Base-by-base conservation (phyloP, 306 rosid genomes). In the Vachellia pachyceras region DNA sequence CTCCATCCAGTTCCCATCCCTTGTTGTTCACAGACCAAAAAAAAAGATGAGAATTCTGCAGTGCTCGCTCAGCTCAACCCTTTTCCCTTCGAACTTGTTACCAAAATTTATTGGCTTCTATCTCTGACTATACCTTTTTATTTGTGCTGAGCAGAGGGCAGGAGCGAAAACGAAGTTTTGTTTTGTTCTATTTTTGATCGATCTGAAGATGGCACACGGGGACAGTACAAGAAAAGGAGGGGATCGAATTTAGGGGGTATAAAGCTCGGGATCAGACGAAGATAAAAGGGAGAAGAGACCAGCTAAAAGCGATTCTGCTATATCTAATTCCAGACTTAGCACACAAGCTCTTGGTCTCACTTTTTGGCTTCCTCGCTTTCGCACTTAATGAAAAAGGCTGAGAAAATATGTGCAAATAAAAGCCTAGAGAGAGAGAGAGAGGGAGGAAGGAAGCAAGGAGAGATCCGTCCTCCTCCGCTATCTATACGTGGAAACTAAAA, bases 1-100 rank as follows among this genome's bases (percentile, higher is more conserved):
- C 99, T 90, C 99, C 99, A 95, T 54, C 98, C 94, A 10, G 94
- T 93, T 44, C 97, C 97, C 99, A 95, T 93, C 4, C 8, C 20
- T 17, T 17, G 83, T 79, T 72, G 72, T 65, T 84, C 75, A 40
- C 58, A 77, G 17, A 4, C 81, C 81, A 49, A 10, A 74, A 60
- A n/a, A n/a, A 68, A 68, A 39, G 33, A 9, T 71, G 71, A 36
- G 35, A 40, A 10, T 2, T 29, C 22, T 15, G 17, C 25, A 18
- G 11, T n/a, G 1, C 58, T 52, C 10, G 8, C 58, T 7, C 11
- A 55, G 33, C 29, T 7, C 29, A 50, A 20, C 58, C 33, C 25
- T n/a, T 20, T 55, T 20, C 63, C 14, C 12, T 55, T 1, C 0
- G 63, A 39, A 60, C 69, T 4, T 42, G 42, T 42, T 15, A 41